Evolutionary conservation across 441 rosid species (phyloP).

Genomic region (Corymbia calophylla): DNA sequence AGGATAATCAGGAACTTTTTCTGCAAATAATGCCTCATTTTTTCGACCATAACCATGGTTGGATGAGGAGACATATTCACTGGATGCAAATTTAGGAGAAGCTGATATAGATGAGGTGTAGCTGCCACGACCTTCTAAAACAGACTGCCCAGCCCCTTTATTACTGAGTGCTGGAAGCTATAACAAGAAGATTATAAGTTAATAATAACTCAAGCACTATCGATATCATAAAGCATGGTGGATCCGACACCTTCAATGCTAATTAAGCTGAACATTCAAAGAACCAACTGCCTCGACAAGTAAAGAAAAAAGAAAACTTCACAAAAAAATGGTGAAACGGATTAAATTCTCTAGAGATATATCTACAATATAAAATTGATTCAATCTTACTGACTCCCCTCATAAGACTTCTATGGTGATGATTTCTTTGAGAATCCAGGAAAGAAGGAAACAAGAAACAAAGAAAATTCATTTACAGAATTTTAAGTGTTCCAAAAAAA

Average conservation of each 20-base stretch:
- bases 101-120: slow-evolving; percentile 61
- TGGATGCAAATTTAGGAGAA: slow-evolving; percentile 76
- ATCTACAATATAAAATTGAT: not conserved
- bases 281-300: not conserved
- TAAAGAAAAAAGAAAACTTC: not conserved
- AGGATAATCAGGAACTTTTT: slow-evolving; percentile 73
- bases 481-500: not conserved
- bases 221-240: not conserved
- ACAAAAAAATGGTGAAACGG: not conserved
- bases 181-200: not conserved
- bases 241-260: not conserved
- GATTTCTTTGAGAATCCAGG: not conserved
- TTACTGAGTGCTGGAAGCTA: slow-evolving; percentile 43
- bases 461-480: not conserved
- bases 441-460: not conserved
- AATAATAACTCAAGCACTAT: not conserved
- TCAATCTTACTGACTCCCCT: not conserved
- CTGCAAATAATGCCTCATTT: slow-evolving; percentile 61
- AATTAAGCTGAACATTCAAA: not conserved
- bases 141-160: slow-evolving; percentile 49
- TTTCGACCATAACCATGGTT: slow-evolving; percentile 72
- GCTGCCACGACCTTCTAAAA: slow-evolving; percentile 61
- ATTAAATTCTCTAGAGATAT: not conserved
- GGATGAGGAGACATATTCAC: slow-evolving; percentile 63
- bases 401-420: not conserved